These are phyloP conservation scores for Boeremia exigua DNA, from an alignment of 2,329 filamentous ascomycete genomes.

Conservation along the genomic window DNA sequence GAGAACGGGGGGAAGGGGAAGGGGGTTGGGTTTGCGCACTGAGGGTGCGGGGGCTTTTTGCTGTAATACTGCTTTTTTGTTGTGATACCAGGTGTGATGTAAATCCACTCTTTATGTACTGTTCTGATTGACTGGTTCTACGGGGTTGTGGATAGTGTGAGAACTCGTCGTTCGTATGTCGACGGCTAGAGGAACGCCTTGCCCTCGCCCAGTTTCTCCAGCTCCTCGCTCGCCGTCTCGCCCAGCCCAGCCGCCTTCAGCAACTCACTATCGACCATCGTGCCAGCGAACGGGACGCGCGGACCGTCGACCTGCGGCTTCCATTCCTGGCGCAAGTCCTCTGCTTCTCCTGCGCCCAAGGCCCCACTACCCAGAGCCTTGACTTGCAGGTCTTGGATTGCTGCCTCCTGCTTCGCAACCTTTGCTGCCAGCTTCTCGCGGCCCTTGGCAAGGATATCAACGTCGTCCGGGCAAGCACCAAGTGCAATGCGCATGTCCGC, in stretches of 20 bases:
- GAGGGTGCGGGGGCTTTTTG: neutral
- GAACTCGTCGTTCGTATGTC: neutral
- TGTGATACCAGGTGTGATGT: conserved; percentile 18
- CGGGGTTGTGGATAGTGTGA: neutral
- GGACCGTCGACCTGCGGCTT: conserved; percentile 25
- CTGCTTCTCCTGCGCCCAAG: conserved; percentile 21
- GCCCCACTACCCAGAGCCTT: conserved; percentile 25
- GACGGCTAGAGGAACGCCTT: conserved; percentile 6
- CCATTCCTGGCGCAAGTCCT: conserved; percentile 28
- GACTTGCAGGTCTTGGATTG: conserved; percentile 24
- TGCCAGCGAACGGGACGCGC: conserved; percentile 38
- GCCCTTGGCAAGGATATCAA: conserved; percentile 22
- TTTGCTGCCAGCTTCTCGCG: conserved; percentile 27
- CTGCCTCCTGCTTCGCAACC: conserved; percentile 24
- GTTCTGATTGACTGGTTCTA: neutral
- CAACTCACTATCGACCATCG: conserved; percentile 39
- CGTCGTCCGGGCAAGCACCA: conserved; percentile 22
- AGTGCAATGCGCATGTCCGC: conserved; percentile 28
- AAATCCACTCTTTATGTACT: conserved; percentile 15
- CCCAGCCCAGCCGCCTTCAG: conserved; percentile 38
- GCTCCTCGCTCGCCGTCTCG: conserved; percentile 27
- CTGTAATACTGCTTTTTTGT: neutral
- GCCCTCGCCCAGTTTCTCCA: conserved; percentile 18
- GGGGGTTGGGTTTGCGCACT: conserved; percentile 19
- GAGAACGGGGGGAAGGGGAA: conserved; percentile 30